Conservation (phyloP, 1,139 yeast species). For the Pichiaceae sp. region DNA sequence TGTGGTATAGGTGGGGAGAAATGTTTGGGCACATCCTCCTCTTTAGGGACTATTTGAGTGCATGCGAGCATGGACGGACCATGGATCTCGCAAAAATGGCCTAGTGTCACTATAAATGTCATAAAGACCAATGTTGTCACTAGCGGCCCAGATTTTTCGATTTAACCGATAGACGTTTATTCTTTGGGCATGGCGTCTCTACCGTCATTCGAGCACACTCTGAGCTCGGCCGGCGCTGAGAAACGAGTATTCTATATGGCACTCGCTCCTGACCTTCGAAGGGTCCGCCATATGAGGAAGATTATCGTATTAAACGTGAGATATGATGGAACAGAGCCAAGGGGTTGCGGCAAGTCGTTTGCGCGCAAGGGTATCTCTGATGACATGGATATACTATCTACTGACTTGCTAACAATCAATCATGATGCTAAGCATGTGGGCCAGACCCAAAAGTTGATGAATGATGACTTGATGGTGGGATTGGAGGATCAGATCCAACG, state of each 20-base stretch:
- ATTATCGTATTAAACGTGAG: neutral
- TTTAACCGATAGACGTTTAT: too few species aligned
- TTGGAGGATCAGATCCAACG: slow-evolving; percentile 19
- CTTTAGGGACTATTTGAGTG: slow-evolving; percentile 43
- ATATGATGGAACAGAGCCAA: too few species aligned
- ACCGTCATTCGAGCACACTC: neutral
- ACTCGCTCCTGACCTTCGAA: neutral
- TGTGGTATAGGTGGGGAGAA: slow-evolving; percentile 25
- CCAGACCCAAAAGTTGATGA: too few species aligned
- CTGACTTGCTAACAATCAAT: too few species aligned
- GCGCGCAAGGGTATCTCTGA: too few species aligned
- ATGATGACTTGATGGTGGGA: neutral
- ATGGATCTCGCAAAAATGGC: slow-evolving; percentile 82
- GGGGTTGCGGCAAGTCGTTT: too few species aligned
- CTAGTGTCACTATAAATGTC: slow-evolving; percentile 44
- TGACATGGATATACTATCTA: too few species aligned
- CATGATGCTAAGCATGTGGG: too few species aligned
- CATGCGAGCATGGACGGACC: slow-evolving; percentile 76
- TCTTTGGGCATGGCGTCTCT: neutral
- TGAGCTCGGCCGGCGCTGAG: neutral
- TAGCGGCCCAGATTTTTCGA: too few species aligned
- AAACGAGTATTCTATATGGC: neutral
- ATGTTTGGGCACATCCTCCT: slow-evolving; percentile 17
- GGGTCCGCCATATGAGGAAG: neutral
- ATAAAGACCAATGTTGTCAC: too few species aligned